A percentile compares a stretch with the other conserved stretches of the same genome.
phyloP scores from a whole-genome alignment of 2,329 filamentous ascomycete genomes.

The Dendryphion nanum region DNA sequence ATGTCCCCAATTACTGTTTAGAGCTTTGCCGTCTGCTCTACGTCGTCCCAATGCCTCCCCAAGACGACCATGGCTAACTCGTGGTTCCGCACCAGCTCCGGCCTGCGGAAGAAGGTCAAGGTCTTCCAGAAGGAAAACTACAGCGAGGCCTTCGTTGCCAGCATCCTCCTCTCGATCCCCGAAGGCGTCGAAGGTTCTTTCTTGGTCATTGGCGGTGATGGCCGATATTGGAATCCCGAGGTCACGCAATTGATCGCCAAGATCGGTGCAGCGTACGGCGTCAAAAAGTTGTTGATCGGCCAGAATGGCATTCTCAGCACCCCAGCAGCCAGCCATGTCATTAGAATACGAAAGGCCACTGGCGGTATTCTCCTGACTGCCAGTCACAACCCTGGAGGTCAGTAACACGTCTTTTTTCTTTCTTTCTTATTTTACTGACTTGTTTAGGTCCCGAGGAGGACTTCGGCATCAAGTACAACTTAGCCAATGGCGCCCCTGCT shows the following conservation, averaged over 20 bases:
- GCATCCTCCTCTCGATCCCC: slow-evolving; percentile 93
- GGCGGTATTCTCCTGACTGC: slow-evolving; percentile 96
- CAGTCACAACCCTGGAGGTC: slow-evolving; percentile 97
- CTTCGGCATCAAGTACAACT: slow-evolving; percentile 99
- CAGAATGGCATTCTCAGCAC: slow-evolving; percentile 96
- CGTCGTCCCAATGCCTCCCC: slow-evolving; percentile 11
- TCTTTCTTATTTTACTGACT: slow-evolving; percentile 8
- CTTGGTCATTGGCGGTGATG: slow-evolving; percentile 96
- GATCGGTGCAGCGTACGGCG: slow-evolving; percentile 93
- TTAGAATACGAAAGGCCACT: slow-evolving; percentile 90
- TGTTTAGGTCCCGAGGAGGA: slow-evolving; percentile 83
- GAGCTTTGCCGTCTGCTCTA: slow-evolving; percentile 2
- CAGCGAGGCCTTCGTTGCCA: slow-evolving; percentile 91
- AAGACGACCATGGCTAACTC: slow-evolving; percentile 24
- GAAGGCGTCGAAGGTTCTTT: slow-evolving; percentile 85
- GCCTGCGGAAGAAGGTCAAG: slow-evolving; percentile 97
- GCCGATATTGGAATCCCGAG: slow-evolving; percentile 95
- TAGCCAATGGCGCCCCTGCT: slow-evolving; percentile 91
- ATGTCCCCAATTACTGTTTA: slow-evolving; percentile 5
- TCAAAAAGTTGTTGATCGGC: slow-evolving; percentile 97
- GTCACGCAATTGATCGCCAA: slow-evolving; percentile 96
- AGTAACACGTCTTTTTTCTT: slow-evolving; percentile 32
- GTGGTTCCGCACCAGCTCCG: slow-evolving; percentile 63
- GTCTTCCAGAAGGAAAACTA: slow-evolving; percentile 96
- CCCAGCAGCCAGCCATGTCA: slow-evolving; percentile 92